Percentiles rank a stretch among this genome's conserved stretches.
phyloP scores from a whole-genome alignment of 2,329 filamentous ascomycete genomes.

The Aspergillus sp. region DNA sequence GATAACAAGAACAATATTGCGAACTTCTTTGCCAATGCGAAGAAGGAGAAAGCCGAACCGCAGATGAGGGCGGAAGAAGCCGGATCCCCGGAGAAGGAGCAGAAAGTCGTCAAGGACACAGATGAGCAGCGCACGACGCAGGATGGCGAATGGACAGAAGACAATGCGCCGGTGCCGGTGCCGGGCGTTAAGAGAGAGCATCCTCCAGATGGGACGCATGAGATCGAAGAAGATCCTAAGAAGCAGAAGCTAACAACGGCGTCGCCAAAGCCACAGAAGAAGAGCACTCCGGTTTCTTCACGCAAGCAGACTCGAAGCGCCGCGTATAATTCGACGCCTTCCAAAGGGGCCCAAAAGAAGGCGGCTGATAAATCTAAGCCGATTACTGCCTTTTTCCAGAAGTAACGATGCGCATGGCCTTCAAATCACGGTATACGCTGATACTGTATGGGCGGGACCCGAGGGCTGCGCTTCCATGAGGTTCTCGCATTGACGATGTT shows the following conservation, averaged over 20 bases:
- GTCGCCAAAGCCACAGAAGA: constrained; percentile 21
- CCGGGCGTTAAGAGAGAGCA: constrained; percentile 41
- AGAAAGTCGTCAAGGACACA: constrained; percentile 8
- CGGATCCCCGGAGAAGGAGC: constrained; percentile 17
- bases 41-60: constrained; percentile 22
- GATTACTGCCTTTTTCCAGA: constrained; percentile 42
- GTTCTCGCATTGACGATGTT: too few species aligned
- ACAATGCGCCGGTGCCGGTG: constrained; percentile 44
- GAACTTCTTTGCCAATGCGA: constrained; percentile 70
- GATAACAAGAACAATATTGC: constrained; percentile 90
- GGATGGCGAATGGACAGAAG: constrained; percentile 39
- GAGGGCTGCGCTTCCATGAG: too few species aligned
- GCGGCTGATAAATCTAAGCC: constrained; percentile 42
- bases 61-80: constrained; percentile 18
- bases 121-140: constrained; percentile 30
- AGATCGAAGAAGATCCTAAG: constrained; percentile 7
- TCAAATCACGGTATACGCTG: too few species aligned
- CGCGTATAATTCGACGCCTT: constrained; percentile 44
- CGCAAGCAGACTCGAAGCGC: constrained; percentile 46
- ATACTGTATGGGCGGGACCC: too few species aligned
- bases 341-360: constrained; percentile 37
- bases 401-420: constrained; percentile 21
- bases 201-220: constrained; percentile 17
- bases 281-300: constrained; percentile 12
- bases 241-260: constrained; percentile 17